A percentile compares a stretch with the other conserved stretches of the same genome.
These are phyloP conservation scores for Chaetomiaceae sp. DNA, from an alignment of 2,329 filamentous ascomycete genomes.

Conservation along the genomic window DNA sequence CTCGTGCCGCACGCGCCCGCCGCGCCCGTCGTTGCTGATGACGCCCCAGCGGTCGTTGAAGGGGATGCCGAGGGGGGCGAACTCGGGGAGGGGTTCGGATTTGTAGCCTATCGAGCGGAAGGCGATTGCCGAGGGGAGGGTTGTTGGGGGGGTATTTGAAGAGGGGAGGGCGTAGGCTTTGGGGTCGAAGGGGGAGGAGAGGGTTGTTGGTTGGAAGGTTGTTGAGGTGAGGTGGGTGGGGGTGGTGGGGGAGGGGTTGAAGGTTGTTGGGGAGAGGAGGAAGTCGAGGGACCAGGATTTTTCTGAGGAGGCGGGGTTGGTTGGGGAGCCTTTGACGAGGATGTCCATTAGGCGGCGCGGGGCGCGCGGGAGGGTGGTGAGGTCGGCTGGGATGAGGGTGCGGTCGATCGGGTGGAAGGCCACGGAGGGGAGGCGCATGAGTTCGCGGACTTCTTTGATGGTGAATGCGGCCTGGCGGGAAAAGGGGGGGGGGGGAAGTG, in stretches of 20 bases:
- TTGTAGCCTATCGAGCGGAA: constrained; percentile 97
- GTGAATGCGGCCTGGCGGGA: constrained; percentile 85
- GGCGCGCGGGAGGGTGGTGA: constrained; percentile 67
- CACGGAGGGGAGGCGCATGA: constrained; percentile 71
- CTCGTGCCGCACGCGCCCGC: constrained; percentile 54
- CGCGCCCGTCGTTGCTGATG: constrained; percentile 75
- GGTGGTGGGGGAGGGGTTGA: constrained; percentile 47
- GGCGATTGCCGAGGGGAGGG: constrained; percentile 62
- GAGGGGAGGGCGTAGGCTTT: constrained; percentile 39
- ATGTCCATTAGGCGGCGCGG: constrained; percentile 75
- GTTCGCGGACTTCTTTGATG: constrained; percentile 87
- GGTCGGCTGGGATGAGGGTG: constrained; percentile 61
- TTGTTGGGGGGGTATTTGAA: constrained; percentile 39
- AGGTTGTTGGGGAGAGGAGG: constrained; percentile 70
- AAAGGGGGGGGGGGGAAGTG: neutral
- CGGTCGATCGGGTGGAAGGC: constrained; percentile 65
- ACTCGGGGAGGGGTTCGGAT: constrained; percentile 69
- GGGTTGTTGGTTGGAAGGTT: constrained; percentile 58
- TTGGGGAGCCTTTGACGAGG: constrained; percentile 66
- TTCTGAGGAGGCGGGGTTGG: constrained; percentile 36
- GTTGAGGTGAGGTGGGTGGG: constrained; percentile 56
- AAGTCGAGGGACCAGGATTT: constrained; percentile 85
- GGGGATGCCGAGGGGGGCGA: constrained; percentile 66
- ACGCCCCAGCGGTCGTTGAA: constrained; percentile 73
- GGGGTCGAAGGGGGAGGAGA: constrained; percentile 52